A percentile compares a stretch with the other conserved stretches of the same genome.
Conservation (phyloP, 805 yeast species). For the Lachancea kluyveri region DNA sequence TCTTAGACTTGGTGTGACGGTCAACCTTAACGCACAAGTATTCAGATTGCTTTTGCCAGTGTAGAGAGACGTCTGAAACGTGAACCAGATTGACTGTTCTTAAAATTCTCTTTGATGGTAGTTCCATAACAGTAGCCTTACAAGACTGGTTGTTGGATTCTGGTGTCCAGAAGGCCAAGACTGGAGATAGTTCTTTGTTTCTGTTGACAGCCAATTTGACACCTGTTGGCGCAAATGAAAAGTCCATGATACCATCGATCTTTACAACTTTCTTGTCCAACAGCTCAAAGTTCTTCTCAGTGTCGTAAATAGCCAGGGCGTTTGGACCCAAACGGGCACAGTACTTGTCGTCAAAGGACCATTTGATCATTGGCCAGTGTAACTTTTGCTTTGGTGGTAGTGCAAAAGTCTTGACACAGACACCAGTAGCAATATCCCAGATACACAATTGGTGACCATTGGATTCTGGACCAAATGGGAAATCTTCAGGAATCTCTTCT, state of each 20-base stretch:
- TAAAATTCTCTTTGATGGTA: slow-evolving; percentile 74
- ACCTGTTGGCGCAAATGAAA: slow-evolving; percentile 91
- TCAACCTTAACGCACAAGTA: slow-evolving; percentile 90
- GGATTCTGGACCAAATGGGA: slow-evolving; percentile 81
- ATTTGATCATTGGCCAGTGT: slow-evolving; percentile 95
- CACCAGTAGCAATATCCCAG: slow-evolving; percentile 84
- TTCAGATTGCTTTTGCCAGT: slow-evolving; percentile 89
- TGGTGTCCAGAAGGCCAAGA: slow-evolving; percentile 95
- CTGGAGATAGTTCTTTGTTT: slow-evolving; percentile 51
- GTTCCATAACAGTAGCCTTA: slow-evolving; percentile 82
- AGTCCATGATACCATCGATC: slow-evolving; percentile 80
- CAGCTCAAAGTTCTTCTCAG: slow-evolving; percentile 64
- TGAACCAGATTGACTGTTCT: slow-evolving; percentile 93
- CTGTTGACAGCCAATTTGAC: slow-evolving; percentile 57
- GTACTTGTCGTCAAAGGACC: slow-evolving; percentile 89
- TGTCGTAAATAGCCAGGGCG: slow-evolving; percentile 84
- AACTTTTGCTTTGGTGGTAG: slow-evolving; percentile 62
- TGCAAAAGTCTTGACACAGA: slow-evolving; percentile 86
- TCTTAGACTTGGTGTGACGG: slow-evolving; percentile 92
- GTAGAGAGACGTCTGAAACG: slow-evolving; percentile 82
- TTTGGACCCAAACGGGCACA: slow-evolving; percentile 95
- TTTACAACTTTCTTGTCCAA: slow-evolving; percentile 81
- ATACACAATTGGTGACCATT: slow-evolving; percentile 91
- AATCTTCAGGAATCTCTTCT: slow-evolving; percentile 53
- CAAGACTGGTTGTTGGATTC: slow-evolving; percentile 91